A percentile compares a stretch with the other conserved stretches of the same genome.
phyloP scores from a whole-genome alignment of 352 stramenopile species.

The Pythium coloratum region DNA sequence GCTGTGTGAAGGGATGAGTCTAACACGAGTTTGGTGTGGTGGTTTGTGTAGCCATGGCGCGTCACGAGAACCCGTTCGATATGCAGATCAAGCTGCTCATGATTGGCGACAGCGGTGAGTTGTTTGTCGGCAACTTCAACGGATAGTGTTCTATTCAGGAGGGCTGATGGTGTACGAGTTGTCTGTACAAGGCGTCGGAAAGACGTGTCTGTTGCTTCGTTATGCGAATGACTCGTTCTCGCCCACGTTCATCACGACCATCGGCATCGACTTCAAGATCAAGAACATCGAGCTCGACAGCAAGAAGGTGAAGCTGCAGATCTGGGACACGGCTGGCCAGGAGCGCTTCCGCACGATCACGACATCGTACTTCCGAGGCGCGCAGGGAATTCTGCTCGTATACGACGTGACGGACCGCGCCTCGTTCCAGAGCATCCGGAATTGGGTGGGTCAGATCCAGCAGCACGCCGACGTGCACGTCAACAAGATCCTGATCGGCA shows the following conservation, averaged over 20 bases:
- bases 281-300: conserved; percentile 93
- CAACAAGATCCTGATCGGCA: conserved; percentile 99
- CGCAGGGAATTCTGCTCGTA: conserved; percentile 98
- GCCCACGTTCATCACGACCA: conserved; percentile 90
- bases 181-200: conserved; percentile 71
- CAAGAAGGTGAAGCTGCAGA: conserved; percentile 98
- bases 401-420: conserved; percentile 98
- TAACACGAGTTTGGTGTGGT: not conserved
- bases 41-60: conserved; percentile 61
- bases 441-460: conserved; percentile 97
- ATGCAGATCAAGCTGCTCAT: conserved; percentile 99
- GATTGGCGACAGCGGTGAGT: conserved; percentile 95
- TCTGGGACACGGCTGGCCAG: conserved; percentile 99
- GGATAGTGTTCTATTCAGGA: not conserved
- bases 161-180: conserved; percentile 3
- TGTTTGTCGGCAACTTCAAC: not conserved
- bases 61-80: conserved; percentile 93
- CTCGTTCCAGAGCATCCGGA: conserved; percentile 97
- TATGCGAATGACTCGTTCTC: conserved; percentile 92
- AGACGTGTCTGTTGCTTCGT: conserved; percentile 86
- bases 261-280: conserved; percentile 92
- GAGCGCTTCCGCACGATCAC: conserved; percentile 99
- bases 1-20: not conserved
- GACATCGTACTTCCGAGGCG: conserved; percentile 98
- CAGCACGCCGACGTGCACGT: conserved; percentile 99